Conservation (phyloP, 768 basidiomycete genomes). For the Hydnum rufescens region DNA sequence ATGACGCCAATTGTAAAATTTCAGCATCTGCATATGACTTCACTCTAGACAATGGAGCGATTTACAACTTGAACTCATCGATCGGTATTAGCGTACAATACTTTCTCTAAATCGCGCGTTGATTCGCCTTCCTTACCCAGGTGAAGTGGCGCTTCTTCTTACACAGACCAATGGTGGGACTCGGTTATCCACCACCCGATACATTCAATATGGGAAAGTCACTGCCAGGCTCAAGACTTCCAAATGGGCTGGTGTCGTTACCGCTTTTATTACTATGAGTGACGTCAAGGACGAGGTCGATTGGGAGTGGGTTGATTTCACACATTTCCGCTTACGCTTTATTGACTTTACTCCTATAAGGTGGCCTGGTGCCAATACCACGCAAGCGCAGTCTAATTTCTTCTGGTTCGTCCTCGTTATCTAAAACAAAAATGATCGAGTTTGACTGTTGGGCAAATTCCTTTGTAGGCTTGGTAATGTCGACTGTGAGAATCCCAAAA, state of each 20-base stretch:
- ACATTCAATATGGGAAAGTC: conserved; percentile 63
- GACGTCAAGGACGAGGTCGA: conserved; percentile 42
- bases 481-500: conserved; percentile 1
- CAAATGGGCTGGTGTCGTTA: conserved; percentile 62
- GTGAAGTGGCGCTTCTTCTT: conserved; percentile 46
- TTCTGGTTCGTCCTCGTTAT: conserved; percentile 74
- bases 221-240: conserved; percentile 59
- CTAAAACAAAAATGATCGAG: conserved; percentile 24
- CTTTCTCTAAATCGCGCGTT: neutral
- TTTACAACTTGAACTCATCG: conserved; percentile 40
- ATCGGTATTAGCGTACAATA: conserved; percentile 21
- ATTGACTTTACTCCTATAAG: neutral
- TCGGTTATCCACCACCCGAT: conserved; percentile 57
- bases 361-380: conserved; percentile 24
- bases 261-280: conserved; percentile 26
- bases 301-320: conserved; percentile 40
- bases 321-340: neutral
- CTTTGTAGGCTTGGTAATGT: conserved; percentile 16
- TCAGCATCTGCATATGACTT: neutral
- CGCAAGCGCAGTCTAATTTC: conserved; percentile 55
- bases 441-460: too few relatives aligned
- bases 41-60: conserved; percentile 36
- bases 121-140: neutral
- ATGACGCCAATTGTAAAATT: neutral
- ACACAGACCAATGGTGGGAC: conserved; percentile 58